Evolutionary conservation across 768 basidiomycete genomes (phyloP).

Genomic region (Fomitopsis serialis): DNA sequence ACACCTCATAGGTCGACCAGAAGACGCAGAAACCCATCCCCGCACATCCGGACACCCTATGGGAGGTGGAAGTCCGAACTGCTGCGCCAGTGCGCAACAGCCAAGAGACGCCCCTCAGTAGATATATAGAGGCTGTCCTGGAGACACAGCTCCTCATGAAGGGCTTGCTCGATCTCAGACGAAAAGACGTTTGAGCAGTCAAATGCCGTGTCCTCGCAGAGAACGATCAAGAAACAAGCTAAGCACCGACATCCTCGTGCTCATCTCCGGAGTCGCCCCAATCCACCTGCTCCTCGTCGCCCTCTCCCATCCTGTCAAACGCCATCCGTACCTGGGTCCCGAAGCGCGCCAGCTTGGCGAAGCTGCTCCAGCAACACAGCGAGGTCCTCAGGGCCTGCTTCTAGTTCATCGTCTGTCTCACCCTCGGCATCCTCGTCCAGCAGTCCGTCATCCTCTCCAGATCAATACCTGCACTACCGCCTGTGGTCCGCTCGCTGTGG

Average conservation of each 20-base stretch:
- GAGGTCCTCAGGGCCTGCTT: constrained; percentile 32
- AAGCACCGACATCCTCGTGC: constrained; percentile 11
- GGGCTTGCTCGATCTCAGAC: constrained; percentile 70
- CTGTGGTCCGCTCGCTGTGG: background rate
- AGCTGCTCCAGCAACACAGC: constrained; percentile 38
- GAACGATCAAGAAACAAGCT: background rate
- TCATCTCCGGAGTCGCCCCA: constrained; percentile 44
- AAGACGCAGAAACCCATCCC: constrained; percentile 73
- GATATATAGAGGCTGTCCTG: constrained; percentile 67
- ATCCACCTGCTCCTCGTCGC: constrained; percentile 43
- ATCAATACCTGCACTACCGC: constrained; percentile 12
- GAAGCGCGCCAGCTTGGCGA: constrained; percentile 28
- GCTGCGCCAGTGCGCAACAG: constrained; percentile 74
- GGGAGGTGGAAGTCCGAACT: constrained; percentile 88
- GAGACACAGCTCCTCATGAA: constrained; percentile 84
- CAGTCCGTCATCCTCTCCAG: constrained; percentile 26
- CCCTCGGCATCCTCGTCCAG: constrained; percentile 30
- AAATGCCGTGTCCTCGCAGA: background rate
- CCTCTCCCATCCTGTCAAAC: constrained; percentile 19
- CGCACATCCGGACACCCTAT: constrained; percentile 74
- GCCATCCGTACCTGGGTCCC: constrained; percentile 14
- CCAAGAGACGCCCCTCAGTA: constrained; percentile 68
- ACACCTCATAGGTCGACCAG: constrained; percentile 51
- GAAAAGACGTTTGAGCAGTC: constrained; percentile 56
- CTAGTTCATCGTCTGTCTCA: constrained; percentile 27